Percentiles rank a stretch among this genome's conserved stretches.
Evolutionary conservation across 176 grass and related monocot genomes (phyloP).

Genomic region (Pontederia paniculata): DNA sequence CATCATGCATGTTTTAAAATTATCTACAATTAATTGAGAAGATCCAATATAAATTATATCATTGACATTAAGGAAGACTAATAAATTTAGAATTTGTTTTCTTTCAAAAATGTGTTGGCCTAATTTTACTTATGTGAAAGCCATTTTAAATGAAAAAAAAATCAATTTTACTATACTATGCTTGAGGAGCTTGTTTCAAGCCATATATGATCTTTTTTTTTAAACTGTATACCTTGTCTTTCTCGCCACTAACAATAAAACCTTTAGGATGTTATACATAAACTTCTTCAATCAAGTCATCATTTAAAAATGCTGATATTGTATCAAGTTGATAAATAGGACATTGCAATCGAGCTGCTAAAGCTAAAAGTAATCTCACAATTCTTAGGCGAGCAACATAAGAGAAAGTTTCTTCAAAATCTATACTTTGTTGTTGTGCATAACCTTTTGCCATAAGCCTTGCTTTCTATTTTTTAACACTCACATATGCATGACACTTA

Average conservation of each 20-base stretch:
- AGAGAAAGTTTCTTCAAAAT: not conserved
- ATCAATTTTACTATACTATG: not conserved
- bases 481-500: not conserved
- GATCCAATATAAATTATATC: too few relatives aligned
- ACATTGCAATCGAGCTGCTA: not conserved
- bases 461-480: not conserved
- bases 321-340: conserved; percentile 4
- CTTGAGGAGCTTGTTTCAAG: not conserved
- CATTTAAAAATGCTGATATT: not conserved
- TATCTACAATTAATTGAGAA: too few relatives aligned
- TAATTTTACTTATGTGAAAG: not conserved
- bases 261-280: not conserved
- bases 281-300: not conserved
- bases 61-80: too few relatives aligned
- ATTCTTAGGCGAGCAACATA: not conserved
- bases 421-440: not conserved
- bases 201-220: conserved; percentile 1
- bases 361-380: not conserved
- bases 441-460: conserved; percentile 8
- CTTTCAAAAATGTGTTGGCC: conserved; percentile 1
- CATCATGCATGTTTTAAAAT: too few relatives aligned
- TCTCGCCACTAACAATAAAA: too few relatives aligned
- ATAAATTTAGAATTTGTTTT: not conserved
- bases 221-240: conserved; percentile 1
- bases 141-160: not conserved